Conservation (phyloP, 352 stramenopile species). For the Globisporangium abappressorium region DNA sequence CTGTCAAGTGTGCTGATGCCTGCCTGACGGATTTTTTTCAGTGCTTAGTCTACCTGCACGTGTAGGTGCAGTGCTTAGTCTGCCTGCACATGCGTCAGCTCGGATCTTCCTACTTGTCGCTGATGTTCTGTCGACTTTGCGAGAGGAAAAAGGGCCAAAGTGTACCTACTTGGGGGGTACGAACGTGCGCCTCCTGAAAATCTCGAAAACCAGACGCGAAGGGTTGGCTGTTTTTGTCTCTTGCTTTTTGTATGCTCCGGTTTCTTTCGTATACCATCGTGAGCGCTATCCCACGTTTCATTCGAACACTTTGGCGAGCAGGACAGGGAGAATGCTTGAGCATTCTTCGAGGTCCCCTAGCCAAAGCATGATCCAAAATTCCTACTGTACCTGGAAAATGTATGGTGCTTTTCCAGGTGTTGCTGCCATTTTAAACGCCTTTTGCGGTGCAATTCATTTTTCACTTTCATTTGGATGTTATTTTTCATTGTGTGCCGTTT, state of each 20-base stretch:
- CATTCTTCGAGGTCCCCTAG: neutral
- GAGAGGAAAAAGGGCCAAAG: neutral
- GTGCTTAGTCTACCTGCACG: too few relatives aligned
- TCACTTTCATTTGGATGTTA: too few relatives aligned
- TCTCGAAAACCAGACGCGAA: neutral
- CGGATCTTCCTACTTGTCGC: neutral
- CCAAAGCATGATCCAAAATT: neutral
- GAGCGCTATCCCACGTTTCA: neutral
- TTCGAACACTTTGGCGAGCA: neutral
- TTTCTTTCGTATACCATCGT: neutral
- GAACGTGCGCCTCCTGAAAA: neutral
- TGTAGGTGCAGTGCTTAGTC: neutral
- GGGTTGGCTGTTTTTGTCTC: neutral
- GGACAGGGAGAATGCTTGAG: neutral
- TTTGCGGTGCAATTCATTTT: too few relatives aligned
- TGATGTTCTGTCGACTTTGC: neutral
- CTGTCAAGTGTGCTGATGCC: too few relatives aligned
- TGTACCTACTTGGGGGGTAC: slow-evolving; percentile 4
- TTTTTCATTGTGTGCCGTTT: too few relatives aligned
- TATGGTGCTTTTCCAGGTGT: too few relatives aligned
- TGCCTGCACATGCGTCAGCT: neutral
- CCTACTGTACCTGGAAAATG: too few relatives aligned
- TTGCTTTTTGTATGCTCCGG: neutral
- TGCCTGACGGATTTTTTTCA: too few relatives aligned
- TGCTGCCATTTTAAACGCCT: too few relatives aligned